phyloP scores from a whole-genome alignment of 108 stramenopile genomes.

The Licmophora abbreviata region DNA sequence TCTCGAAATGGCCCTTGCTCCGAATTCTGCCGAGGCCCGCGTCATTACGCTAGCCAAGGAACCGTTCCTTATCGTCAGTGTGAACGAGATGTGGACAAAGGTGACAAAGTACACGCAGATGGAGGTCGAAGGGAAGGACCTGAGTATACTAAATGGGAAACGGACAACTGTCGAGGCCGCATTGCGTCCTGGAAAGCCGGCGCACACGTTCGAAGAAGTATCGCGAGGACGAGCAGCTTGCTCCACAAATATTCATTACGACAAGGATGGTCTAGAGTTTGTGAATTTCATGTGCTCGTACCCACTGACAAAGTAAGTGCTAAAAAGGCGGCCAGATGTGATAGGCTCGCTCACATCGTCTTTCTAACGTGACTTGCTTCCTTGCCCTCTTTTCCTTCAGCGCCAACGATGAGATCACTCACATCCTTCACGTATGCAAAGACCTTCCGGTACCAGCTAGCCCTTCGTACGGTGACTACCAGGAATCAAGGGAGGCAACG shows the following conservation, averaged over 20 bases:
- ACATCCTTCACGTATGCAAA: slow-evolving; percentile 38
- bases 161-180: slow-evolving; percentile 23
- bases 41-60: slow-evolving; percentile 64
- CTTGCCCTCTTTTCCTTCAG: slow-evolving; percentile 11
- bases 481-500: slow-evolving; percentile 9
- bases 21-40: slow-evolving; percentile 56
- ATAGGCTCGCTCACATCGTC: not conserved
- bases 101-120: slow-evolving; percentile 66
- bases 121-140: slow-evolving; percentile 60
- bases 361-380: slow-evolving; percentile 3
- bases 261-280: slow-evolving; percentile 54
- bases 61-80: slow-evolving; percentile 65
- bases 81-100: slow-evolving; percentile 64
- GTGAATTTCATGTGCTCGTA: slow-evolving; percentile 73
- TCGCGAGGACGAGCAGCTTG: slow-evolving; percentile 41
- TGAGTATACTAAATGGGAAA: slow-evolving; percentile 45
- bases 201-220: slow-evolving; percentile 42
- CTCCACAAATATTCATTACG: slow-evolving; percentile 56
- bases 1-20: slow-evolving; percentile 71
- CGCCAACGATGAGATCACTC: slow-evolving; percentile 40
- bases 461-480: too few relatives aligned
- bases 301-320: slow-evolving; percentile 70
- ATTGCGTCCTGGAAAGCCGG: slow-evolving; percentile 19
- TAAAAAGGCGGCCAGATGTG: not conserved
- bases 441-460: slow-evolving; percentile 25